These are phyloP conservation scores for Apocynum venetum DNA, from an alignment of 257 asterid genomes.

Conservation along the genomic window DNA sequence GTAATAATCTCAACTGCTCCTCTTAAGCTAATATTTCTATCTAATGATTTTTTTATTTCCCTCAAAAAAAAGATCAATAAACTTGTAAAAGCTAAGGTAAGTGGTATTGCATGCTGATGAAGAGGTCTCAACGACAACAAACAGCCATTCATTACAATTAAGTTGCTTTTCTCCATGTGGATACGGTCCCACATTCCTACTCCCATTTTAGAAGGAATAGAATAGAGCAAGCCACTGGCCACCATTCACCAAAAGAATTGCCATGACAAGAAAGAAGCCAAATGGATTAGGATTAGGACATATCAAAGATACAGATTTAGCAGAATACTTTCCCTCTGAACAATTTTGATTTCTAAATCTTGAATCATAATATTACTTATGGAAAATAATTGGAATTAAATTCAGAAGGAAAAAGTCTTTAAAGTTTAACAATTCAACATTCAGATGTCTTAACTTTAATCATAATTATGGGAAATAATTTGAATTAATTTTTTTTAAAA, in stretches of 20 bases:
- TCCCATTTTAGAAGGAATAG: background rate
- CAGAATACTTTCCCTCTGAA: background rate
- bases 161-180: slow-evolving; percentile 32
- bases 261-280: background rate
- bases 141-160: slow-evolving; percentile 4
- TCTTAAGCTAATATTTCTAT: no score
- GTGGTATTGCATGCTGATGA: background rate
- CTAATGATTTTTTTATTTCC: no score
- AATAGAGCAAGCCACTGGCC: background rate
- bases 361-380: background rate
- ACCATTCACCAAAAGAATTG: no score
- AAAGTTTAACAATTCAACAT: no score
- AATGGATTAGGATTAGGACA: background rate
- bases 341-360: background rate
- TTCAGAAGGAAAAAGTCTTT: no score
- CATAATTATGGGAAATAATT: background rate
- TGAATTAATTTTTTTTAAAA: background rate
- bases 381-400: background rate
- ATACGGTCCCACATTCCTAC: slow-evolving; percentile 23
- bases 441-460: background rate
- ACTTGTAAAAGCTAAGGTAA: background rate
- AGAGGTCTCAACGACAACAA: slow-evolving; percentile 24
- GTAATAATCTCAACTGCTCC: no score
- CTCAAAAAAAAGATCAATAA: background rate
- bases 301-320: background rate